Percentiles rank a stretch among this genome's conserved stretches.
Evolutionary conservation across 768 basidiomycete species (phyloP).

Genomic region (Leccinum uliginosum): DNA sequence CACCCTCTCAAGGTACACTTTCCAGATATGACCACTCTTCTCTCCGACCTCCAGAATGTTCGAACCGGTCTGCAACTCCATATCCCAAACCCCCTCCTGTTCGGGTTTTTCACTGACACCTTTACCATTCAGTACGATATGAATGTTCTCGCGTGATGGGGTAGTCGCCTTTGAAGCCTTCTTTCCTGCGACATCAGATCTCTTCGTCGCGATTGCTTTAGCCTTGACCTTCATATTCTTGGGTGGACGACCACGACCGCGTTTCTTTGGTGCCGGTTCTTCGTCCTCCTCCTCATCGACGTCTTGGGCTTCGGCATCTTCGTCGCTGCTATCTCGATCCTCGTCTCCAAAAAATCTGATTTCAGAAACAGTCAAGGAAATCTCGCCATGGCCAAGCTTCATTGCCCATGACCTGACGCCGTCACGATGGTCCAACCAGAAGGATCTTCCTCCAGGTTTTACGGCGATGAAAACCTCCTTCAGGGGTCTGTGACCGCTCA

Average conservation of each 20-base stretch:
- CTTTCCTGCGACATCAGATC: conserved; percentile 35
- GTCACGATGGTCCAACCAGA: conserved; percentile 60
- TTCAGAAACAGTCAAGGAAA: conserved; percentile 48
- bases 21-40: conserved; percentile 66
- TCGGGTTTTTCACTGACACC: conserved; percentile 43
- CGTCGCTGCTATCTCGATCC: conserved; percentile 56
- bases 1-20: conserved; percentile 56
- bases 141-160: conserved; percentile 43
- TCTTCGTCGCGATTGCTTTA: conserved; percentile 31
- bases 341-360: conserved; percentile 53
- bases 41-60: conserved; percentile 73
- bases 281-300: conserved; percentile 43
- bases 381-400: conserved; percentile 55
- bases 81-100: conserved; percentile 53
- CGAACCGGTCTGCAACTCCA: conserved; percentile 53
- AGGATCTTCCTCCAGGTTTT: conserved; percentile 54
- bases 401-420: conserved; percentile 75
- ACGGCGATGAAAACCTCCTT: conserved; percentile 50
- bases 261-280: conserved; percentile 36
- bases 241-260: conserved; percentile 36
- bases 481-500: conserved; percentile 41
- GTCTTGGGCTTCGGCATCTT: conserved; percentile 43
- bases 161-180: conserved; percentile 40
- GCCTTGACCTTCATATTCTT: conserved; percentile 32
- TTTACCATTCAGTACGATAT: conserved; percentile 61